Base-by-base conservation (phyloP, 2,329 filamentous ascomycete species). In the Stagonosporopsis tanaceti region DNA sequence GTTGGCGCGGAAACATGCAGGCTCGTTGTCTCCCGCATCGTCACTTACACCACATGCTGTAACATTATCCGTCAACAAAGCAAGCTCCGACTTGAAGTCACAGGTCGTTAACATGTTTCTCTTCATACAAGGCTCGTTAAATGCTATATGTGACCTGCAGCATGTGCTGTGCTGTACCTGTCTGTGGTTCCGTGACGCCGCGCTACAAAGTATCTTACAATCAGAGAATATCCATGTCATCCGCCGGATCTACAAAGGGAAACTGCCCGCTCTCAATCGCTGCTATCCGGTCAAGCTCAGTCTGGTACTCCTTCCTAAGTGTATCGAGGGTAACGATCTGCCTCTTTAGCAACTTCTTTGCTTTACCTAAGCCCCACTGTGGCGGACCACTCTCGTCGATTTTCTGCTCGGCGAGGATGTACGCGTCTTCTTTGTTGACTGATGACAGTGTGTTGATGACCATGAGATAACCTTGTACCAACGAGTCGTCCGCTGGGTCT, bases 401-500 rank as follows among this genome's bases (percentile, higher is more conserved):
- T 12, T 77, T 76, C 32, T 80, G 76, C 38, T 83, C 81, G 17
- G 84, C 82, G 20, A 87, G 78, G n/a, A 96, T 86, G 85, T 96
- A 99, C 1, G 89, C 89, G 69, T 97, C 90, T 61, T 91, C 87
- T 56, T 88, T 82, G 46, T 91, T 87, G 38, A 97, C 92, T 62
- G 92, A 97, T 64, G 90, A 92, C 59, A 99, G 82, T 1, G 92
- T 89, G 74, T 99, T 99, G 79, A 99, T 96, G 41, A 99, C 85
- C 60, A 93, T 84, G n/a, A 98, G 80, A 68, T 96, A 95, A 69
- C 92, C 89, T 65, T 90, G 86, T 44, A 89, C 87, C 30, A 87
- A 71, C 35, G 81, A 82, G 57, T 84, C 83, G 60, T 85, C 84
- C 44, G 82, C 79, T 1, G 80, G 78, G 57, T 73, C 64, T 71